These are phyloP conservation scores for Reutealis trisperma DNA, from an alignment of 345 rosid species.

Conservation along the genomic window DNA sequence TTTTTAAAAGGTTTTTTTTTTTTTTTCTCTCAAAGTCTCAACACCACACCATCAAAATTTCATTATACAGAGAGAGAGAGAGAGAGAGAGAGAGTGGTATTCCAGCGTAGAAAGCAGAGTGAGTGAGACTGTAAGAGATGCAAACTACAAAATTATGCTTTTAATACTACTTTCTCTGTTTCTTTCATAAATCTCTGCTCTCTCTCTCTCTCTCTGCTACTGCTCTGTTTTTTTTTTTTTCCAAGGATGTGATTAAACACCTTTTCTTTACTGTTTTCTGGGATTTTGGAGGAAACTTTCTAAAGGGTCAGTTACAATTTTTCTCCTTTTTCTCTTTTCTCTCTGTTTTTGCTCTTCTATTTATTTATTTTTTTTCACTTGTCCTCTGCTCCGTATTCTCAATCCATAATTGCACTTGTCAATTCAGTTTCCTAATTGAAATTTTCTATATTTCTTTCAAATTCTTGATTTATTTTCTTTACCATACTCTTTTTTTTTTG, in stretches of 20 bases:
- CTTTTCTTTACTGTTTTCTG: background rate
- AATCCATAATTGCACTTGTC: background rate
- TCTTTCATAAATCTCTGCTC: background rate
- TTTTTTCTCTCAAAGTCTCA: background rate
- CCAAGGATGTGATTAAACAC: conserved; percentile 21
- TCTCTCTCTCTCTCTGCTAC: background rate
- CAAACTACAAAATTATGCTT: background rate
- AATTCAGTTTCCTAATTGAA: background rate
- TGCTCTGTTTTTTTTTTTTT: background rate
- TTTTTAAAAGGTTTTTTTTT: too few species aligned
- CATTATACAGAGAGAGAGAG: background rate
- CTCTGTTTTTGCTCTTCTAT: background rate
- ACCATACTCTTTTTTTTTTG: background rate
- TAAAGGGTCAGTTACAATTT: conserved; percentile 12
- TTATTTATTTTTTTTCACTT: background rate
- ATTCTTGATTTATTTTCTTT: background rate
- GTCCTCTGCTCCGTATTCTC: background rate
- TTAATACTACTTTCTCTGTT: background rate
- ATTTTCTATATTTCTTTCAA: background rate
- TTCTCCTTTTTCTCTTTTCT: background rate
- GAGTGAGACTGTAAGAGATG: background rate
- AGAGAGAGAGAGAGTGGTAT: conserved; percentile 37
- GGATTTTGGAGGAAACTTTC: conserved; percentile 13
- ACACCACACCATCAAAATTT: conserved; percentile 13
- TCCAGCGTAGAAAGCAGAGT: conserved; percentile 46